Base-by-base conservation (phyloP, 1,284 basidiomycete genomes). In the Peniophora sp. region DNA sequence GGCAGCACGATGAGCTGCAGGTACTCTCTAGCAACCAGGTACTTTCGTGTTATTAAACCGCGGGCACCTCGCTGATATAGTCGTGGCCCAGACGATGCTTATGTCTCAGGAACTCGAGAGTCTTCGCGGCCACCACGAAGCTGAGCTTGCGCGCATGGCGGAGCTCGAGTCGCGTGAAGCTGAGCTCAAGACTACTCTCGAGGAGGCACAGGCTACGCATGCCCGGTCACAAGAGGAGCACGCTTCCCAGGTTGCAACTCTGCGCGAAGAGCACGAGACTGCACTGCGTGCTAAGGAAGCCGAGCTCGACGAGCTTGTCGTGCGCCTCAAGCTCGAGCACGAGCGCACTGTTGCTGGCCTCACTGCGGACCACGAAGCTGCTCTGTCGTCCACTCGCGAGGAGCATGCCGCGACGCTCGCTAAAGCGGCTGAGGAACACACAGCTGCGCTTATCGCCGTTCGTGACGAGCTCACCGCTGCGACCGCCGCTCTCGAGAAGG, bases 61-160 rank as follows among this genome's bases (percentile, higher is more conserved):
- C 2, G 5, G 36, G 27, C n/a, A 27, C 34, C 19, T 10, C 38
- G 39, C 6, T 35, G 38, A 19, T 25, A 25, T 34, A 16, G 39
- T 25, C 6, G 25, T 6, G 6, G 27, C 12, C 43, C 49, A 93
- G 86, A 75, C 89, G 24, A 64, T 83, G 52, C 94, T 93, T 61
- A 91, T 94, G 86, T 89, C 89, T 8, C 82, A 74, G 45, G 91
- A 93, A 62, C 78, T 95, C 41, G 85, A 89, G 55, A 78, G 78
- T 46, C 70, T 94, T 19, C 81, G 82, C 36, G 69, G 72, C 45
- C 79, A 83, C 62, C 81, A 89, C 57, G 65, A 73, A 46, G 71
- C 75, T 24, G 72, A 77, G 49, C 61, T 83, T 3, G 63, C 60
- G 19, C 55, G 47, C 8, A 52, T 89, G 5, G 79, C 84, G 56